A percentile compares a stretch with the other conserved stretches of the same genome.
phyloP scores from a whole-genome alignment of 371 early-diverging fungal genomes.

The Encephalitozoon cuniculi region DNA sequence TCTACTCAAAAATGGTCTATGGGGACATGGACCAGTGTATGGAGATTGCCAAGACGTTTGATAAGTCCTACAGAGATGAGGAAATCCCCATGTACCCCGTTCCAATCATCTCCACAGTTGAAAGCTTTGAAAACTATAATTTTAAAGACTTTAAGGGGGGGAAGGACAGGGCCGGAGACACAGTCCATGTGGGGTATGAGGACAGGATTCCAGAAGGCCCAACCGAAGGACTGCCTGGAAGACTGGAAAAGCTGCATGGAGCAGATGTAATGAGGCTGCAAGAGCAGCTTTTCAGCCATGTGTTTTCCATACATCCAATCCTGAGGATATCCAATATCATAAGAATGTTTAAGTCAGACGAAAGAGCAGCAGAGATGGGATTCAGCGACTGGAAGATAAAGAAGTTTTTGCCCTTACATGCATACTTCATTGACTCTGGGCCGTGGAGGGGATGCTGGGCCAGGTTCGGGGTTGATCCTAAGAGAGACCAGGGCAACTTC shows the following conservation, averaged over 20 bases:
- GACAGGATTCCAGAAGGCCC: not conserved
- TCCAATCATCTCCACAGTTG: constrained; percentile 9
- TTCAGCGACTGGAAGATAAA: constrained; percentile 35
- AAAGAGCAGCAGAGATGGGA: not conserved
- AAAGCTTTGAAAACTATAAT: constrained; percentile 14
- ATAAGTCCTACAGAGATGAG: not conserved
- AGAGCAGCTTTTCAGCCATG: not conserved
- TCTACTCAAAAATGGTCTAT: constrained; percentile 11
- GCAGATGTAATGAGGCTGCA: not conserved
- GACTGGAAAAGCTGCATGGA: not conserved
- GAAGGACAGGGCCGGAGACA: not conserved
- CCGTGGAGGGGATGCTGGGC: constrained; percentile 60
- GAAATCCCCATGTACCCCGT: constrained; percentile 21
- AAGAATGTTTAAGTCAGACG: not conserved
- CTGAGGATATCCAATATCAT: constrained; percentile 9
- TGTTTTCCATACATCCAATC: constrained; percentile 3
- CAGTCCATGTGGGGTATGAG: not conserved
- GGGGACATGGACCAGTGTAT: constrained; percentile 7
- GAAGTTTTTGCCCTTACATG: constrained; percentile 41
- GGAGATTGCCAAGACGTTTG: not conserved
- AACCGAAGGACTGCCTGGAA: not conserved
- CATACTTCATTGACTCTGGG: constrained; percentile 50
- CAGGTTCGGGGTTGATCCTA: constrained; percentile 56
- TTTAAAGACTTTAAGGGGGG: not conserved
- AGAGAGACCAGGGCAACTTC: constrained; percentile 41